These are phyloP conservation scores for Parsonsia alboflavescens DNA, from an alignment of 257 asterid genomes.

Conservation along the genomic window DNA sequence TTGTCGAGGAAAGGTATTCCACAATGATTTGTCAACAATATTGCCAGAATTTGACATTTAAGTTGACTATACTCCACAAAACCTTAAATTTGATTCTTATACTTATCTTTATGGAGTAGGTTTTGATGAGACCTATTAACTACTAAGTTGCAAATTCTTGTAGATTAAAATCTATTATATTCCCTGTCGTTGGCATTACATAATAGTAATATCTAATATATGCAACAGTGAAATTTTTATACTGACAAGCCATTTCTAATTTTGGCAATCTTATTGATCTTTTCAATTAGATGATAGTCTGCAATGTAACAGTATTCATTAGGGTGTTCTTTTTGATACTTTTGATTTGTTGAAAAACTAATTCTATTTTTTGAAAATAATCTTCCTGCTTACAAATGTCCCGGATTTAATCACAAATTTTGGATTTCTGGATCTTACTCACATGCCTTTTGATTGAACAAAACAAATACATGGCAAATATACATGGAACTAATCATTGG, in stretches of 20 bases:
- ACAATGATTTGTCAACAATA: background rate
- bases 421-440: background rate
- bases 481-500: background rate
- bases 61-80: background rate
- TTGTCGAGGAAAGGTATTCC: slow-evolving; percentile 93
- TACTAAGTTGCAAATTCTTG: background rate
- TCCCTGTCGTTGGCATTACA: background rate
- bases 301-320: background rate
- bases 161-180: background rate
- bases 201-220: background rate
- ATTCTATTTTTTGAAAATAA: background rate
- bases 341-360: background rate
- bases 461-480: background rate
- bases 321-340: background rate
- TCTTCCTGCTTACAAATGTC: background rate
- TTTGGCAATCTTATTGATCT: background rate
- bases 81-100: background rate
- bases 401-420: background rate
- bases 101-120: background rate
- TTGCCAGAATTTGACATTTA: background rate
- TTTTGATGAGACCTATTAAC: background rate
- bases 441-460: background rate
- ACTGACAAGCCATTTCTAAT: background rate
- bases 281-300: background rate
- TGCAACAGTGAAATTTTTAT: background rate